Base-by-base conservation (phyloP, 2,329 filamentous ascomycete species). In the Trichoderma gracile region DNA sequence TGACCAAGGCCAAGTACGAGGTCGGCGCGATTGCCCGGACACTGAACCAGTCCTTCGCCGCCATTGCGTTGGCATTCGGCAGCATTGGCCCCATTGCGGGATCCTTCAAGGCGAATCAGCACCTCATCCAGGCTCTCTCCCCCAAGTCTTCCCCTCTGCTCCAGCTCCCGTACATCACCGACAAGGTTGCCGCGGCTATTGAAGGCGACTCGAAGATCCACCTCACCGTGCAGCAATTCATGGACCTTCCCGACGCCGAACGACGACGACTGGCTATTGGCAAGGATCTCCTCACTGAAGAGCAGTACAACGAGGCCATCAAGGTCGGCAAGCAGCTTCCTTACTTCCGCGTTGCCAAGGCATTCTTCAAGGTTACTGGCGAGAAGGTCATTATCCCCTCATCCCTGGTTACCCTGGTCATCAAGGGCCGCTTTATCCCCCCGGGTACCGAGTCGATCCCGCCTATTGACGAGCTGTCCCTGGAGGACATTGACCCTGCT, bases 341-440 rank as follows among this genome's bases (percentile, higher is more conserved):
- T 1, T 86, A 87, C 68, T 83, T 99, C 63, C 86, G 90, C 65
- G 87, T 99, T 12, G 92, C 92, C 73, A 96, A 93, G 79, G 92
- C 93, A 8, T 99, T 97, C 79, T 99, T 99, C 87, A 99, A 99
- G 82, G 96, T 99, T 52, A 89, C 92, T 59, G 95, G 95, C 74
- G 96, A 99, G 79, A 91, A 90, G 69, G 90, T 89, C 76, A 92
- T 99, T 73, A 96, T 94, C 38, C 93, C 95, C 7, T 92, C 90
- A 65, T 96, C 93, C 64, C 85, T 99, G 43, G 94, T 98, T 23
- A 94, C 93, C 67, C 89, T 99, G 33, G 92, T 99, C 58, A 87
- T 99, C 75, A 99, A 99, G 81, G 93, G 91, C 38, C 92, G 95
- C 63, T 90, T 98, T 73, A 88, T 98, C 54, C 95, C 95, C 6